These are phyloP conservation scores for Fusarium fujikuroi DNA, from an alignment of 2,329 filamentous ascomycete genomes.

Conservation along the genomic window DNA sequence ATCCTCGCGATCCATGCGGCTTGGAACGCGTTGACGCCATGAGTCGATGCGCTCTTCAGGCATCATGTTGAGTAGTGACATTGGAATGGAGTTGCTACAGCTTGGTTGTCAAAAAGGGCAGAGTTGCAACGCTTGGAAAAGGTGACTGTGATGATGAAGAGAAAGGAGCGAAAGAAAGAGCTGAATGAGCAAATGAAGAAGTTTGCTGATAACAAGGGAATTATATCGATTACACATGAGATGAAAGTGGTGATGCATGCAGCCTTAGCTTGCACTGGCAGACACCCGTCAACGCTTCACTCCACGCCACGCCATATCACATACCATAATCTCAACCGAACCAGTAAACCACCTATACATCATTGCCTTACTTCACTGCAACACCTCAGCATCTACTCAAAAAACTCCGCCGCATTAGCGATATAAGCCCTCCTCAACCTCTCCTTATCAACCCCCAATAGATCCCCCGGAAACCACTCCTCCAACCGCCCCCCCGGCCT, in stretches of 20 bases:
- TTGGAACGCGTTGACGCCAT: constrained; percentile 52
- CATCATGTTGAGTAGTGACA: constrained; percentile 15
- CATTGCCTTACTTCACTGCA: background rate
- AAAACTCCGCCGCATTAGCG: constrained; percentile 47
- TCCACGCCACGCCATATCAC: background rate
- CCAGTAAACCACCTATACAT: background rate
- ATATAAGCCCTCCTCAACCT: constrained; percentile 53
- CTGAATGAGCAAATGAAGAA: background rate
- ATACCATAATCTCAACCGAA: fast-evolving
- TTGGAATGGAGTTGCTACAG: background rate
- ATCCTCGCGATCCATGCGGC: constrained; percentile 49
- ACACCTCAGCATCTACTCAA: background rate
- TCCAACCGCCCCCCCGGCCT: constrained; percentile 50
- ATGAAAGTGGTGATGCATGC: background rate
- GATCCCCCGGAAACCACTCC: constrained; percentile 55
- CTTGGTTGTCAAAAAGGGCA: background rate
- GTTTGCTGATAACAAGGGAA: too few species aligned
- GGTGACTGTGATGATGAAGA: background rate
- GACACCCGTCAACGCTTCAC: constrained; percentile 17
- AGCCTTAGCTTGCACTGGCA: constrained; percentile 8
- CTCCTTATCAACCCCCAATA: constrained; percentile 46
- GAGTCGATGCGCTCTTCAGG: constrained; percentile 43
- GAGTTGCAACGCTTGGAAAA: background rate
- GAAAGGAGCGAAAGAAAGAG: background rate
- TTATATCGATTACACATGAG: background rate